Conservation (phyloP, 2,329 filamentous ascomycete species). For the Aspergillus ruber region DNA sequence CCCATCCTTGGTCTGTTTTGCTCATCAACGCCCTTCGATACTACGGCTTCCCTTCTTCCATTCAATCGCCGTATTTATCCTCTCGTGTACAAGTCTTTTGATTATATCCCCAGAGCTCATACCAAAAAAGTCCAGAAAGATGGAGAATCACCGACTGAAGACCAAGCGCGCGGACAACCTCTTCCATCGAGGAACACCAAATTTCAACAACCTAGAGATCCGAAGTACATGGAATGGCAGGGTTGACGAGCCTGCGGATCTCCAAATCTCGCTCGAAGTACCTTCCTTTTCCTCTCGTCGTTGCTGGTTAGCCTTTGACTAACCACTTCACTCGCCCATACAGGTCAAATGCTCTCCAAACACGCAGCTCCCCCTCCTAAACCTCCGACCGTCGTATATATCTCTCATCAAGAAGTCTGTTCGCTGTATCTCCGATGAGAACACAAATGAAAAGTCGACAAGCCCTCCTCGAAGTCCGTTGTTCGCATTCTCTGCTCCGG, state of each 20-base stretch:
- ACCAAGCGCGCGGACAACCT: background rate
- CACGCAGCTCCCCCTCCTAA: slow-evolving; percentile 17
- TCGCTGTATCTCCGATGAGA: slow-evolving; percentile 3
- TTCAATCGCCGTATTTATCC: background rate
- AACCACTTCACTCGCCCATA: background rate
- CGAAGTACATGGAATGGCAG: slow-evolving; percentile 27
- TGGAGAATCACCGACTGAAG: too few species aligned
- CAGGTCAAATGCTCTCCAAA: slow-evolving; percentile 20
- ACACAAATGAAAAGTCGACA: too few species aligned
- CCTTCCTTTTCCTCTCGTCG: background rate
- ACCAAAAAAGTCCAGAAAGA: too few species aligned
- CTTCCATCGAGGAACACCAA: slow-evolving; percentile 5
- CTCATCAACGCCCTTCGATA: too few species aligned
- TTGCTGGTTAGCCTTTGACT: background rate
- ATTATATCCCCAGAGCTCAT: too few species aligned
- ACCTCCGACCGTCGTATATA: slow-evolving; percentile 8
- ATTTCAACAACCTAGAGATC: slow-evolving; percentile 24
- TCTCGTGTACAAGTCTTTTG: too few species aligned
- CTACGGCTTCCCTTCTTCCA: background rate
- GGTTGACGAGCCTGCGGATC: slow-evolving; percentile 14
- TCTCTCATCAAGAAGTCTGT: slow-evolving; percentile 8
- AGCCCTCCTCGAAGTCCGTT: slow-evolving; percentile 11
- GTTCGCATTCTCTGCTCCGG: slow-evolving; percentile 9
- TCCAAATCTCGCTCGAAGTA: slow-evolving; percentile 27
- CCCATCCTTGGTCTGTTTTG: too few species aligned